phyloP scores from a whole-genome alignment of 805 yeast species.

The Metschnikowia reukaufii region DNA sequence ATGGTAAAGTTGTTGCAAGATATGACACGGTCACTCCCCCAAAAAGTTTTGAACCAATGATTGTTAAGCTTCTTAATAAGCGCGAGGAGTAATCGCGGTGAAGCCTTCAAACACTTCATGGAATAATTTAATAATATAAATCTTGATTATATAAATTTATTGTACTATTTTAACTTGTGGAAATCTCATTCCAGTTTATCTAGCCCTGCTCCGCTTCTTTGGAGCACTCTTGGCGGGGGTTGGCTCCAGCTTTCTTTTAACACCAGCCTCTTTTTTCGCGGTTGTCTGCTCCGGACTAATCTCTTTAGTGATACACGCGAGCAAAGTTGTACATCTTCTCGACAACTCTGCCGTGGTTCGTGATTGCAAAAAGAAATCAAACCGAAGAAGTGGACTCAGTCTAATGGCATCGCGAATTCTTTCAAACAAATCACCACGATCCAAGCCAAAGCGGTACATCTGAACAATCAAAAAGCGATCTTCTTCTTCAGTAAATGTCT shows the following conservation, averaged over 20 bases:
- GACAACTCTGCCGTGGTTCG: constrained; percentile 75
- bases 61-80: constrained; percentile 20
- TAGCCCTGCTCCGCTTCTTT: constrained; percentile 5
- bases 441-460: constrained; percentile 77
- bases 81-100: neutral
- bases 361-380: constrained; percentile 84
- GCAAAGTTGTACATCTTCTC: constrained; percentile 77
- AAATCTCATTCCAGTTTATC: neutral
- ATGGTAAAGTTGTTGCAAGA: constrained; percentile 61
- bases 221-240: constrained; percentile 1
- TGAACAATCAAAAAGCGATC: constrained; percentile 84
- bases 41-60: constrained; percentile 43
- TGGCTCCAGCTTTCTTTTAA: constrained; percentile 4
- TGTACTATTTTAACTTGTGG: neutral
- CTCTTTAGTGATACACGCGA: constrained; percentile 75
- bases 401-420: constrained; percentile 71
- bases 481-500: constrained; percentile 79
- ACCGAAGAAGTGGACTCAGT: constrained; percentile 73
- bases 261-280: constrained; percentile 2
- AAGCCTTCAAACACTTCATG: neutral
- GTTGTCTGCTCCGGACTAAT: constrained; percentile 19
- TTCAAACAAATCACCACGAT: constrained; percentile 76
- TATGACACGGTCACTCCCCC: constrained; percentile 73
- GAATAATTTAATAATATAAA: too few relatives aligned
- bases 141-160: neutral